These are phyloP conservation scores for Acacia concinna DNA, from an alignment of 331 rosid species.

Conservation along the genomic window DNA sequence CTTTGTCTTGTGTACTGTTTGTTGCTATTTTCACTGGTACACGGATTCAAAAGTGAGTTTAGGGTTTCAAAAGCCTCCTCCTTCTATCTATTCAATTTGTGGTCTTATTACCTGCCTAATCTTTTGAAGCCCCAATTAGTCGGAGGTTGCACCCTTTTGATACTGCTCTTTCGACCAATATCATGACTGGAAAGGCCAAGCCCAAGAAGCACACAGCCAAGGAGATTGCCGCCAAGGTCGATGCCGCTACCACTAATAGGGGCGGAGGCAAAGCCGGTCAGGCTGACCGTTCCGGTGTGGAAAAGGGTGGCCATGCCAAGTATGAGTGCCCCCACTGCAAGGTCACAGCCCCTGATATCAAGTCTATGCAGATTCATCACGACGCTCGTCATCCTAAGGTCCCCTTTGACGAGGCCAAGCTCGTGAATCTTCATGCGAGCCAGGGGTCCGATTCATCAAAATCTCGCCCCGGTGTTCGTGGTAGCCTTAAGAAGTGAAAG, in stretches of 20 bases:
- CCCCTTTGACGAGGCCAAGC: conserved; percentile 67
- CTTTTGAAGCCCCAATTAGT: background rate
- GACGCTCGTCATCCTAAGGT: conserved; percentile 87
- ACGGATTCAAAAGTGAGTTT: conserved; percentile 39
- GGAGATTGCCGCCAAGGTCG: conserved; percentile 82
- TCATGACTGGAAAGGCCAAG: conserved; percentile 97
- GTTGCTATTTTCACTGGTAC: conserved; percentile 62
- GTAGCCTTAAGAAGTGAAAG: conserved; percentile 76
- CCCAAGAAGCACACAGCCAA: conserved; percentile 99
- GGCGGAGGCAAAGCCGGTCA: conserved; percentile 94
- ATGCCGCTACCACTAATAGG: conserved; percentile 90
- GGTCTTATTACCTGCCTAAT: background rate
- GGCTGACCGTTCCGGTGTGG: conserved; percentile 68
- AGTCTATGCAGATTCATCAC: conserved; percentile 96
- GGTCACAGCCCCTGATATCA: conserved; percentile 82
- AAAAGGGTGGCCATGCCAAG: conserved; percentile 95
- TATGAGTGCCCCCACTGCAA: conserved; percentile 92
- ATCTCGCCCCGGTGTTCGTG: conserved; percentile 78
- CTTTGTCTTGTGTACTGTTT: conserved; percentile 4
- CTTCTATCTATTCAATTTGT: background rate
- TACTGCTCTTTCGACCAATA: background rate
- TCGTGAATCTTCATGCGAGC: conserved; percentile 56
- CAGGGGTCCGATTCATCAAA: conserved; percentile 43
- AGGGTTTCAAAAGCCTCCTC: background rate
- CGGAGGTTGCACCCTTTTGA: background rate